phyloP scores from a whole-genome alignment of 768 basidiomycete species.

The Mycena filopes region DNA sequence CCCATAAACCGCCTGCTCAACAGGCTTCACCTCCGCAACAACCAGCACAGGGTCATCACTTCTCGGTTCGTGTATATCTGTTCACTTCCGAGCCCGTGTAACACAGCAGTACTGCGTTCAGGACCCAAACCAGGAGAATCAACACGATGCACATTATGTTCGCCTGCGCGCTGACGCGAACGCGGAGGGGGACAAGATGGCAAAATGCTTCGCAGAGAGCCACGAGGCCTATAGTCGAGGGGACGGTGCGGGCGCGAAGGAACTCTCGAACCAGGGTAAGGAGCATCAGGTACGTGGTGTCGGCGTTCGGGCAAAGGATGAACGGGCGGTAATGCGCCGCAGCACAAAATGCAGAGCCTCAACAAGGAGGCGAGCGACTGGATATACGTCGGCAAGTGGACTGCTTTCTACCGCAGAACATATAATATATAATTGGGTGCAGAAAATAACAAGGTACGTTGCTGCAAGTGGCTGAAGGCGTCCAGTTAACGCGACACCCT shows the following conservation, averaged over 20 bases:
- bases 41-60: background rate
- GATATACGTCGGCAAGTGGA: slow-evolving; percentile 79
- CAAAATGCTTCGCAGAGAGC: slow-evolving; percentile 71
- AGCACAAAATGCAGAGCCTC: slow-evolving; percentile 73
- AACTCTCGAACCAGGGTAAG: slow-evolving; percentile 84
- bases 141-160: slow-evolving; percentile 75
- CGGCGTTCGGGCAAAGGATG: background rate
- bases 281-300: slow-evolving; percentile 61
- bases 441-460: slow-evolving; percentile 81
- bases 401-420: slow-evolving; percentile 7
- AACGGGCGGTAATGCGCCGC: background rate
- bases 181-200: slow-evolving; percentile 84
- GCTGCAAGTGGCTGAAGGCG: background rate
- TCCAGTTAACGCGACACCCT: background rate
- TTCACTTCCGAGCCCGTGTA: background rate
- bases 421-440: background rate
- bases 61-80: slow-evolving; percentile 2
- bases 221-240: slow-evolving; percentile 79
- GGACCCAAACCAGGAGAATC: slow-evolving; percentile 70
- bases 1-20: background rate
- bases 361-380: slow-evolving; percentile 87
- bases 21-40: slow-evolving; percentile 1
- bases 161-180: slow-evolving; percentile 80
- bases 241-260: slow-evolving; percentile 84
- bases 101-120: slow-evolving; percentile 1